Evolutionary conservation across 1,284 basidiomycete genomes (phyloP), one percentile per base, ranked within the genome.

Genomic region (Pterulicium gracile): DNA sequence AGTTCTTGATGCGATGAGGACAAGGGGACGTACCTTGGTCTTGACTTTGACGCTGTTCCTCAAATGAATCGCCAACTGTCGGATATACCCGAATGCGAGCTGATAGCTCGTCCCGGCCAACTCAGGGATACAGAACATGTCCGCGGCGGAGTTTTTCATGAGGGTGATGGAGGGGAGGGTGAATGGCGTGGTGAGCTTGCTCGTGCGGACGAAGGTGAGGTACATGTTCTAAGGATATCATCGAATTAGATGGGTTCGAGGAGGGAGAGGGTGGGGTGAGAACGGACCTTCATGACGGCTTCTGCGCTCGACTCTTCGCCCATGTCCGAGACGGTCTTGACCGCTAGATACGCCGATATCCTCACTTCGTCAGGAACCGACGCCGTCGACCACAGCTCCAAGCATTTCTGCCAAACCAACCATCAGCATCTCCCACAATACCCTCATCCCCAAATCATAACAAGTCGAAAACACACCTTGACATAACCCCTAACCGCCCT

Each of bases 101-200:
- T 94, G 93, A 65, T 98, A 98, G 12, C 88, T 76, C 2, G 73
- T 64, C 7, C 75, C 71, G 51, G 81, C 82, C 27, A 17, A 39
- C n/a, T 17, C 15, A 55, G 87, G 73, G 44, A 94, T 66, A 53
- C 83, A 84, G 67, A 88, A 99, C 1, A 98, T 72, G 61, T 96
- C 93, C 0, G 87, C 86, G 0, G 94, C 94, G 2, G 92, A 89
- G 65, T 98, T 98, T 67, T 99, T 99, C 91, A 98, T 96, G 36
- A 98, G 67, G 58, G 90, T 96, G 64, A 98, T 88, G 3, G 85
- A 80, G n/a, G 94, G 92, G 12, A 98, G 72, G 1, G 87, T 94
- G 67, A 96, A 84, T 2, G 80, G 72, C 45, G 75, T 88, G 3
- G 92, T 96, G 15, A 81, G 79, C 60, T 91, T 90, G 48, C 80